phyloP scores from a whole-genome alignment of 805 yeast species.

The Yarrowia hollandica region DNA sequence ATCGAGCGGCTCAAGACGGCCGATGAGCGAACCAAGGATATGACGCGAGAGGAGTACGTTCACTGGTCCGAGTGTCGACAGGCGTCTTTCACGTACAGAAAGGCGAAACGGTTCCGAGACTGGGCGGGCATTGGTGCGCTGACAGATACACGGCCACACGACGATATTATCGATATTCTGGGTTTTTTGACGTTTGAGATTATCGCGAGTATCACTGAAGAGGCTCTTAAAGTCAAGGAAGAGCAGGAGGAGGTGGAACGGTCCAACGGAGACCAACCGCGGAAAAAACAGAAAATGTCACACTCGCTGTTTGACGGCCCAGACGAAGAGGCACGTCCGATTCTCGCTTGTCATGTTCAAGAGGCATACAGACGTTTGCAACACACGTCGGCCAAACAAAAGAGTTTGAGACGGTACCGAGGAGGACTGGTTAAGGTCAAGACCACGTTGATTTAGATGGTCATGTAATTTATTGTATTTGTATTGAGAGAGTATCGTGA shows the following conservation, averaged over 20 bases:
- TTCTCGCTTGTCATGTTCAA: slow-evolving; percentile 74
- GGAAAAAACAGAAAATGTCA: slow-evolving; percentile 20
- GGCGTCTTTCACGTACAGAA: slow-evolving; percentile 92
- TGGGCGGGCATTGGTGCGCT: slow-evolving; percentile 89
- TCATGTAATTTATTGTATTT: slow-evolving; percentile 20
- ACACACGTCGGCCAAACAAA: slow-evolving; percentile 53
- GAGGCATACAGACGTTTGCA: slow-evolving; percentile 89
- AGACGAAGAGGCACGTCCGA: slow-evolving; percentile 76
- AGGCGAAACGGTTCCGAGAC: slow-evolving; percentile 89
- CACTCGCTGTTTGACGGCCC: slow-evolving; percentile 73
- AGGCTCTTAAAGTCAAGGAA: slow-evolving; percentile 77
- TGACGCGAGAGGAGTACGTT: slow-evolving; percentile 97
- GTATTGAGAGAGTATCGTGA: too few species aligned
- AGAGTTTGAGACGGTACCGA: slow-evolving; percentile 66
- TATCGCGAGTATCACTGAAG: slow-evolving; percentile 91
- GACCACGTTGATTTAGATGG: slow-evolving; percentile 39
- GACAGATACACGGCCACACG: slow-evolving; percentile 89
- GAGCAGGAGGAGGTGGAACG: slow-evolving; percentile 59
- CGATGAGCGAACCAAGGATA: slow-evolving; percentile 86
- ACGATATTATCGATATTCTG: slow-evolving; percentile 92
- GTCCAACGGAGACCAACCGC: slow-evolving; percentile 49
- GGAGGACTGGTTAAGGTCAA: slow-evolving; percentile 62
- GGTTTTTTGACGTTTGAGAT: slow-evolving; percentile 96
- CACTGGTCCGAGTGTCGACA: slow-evolving; percentile 99
- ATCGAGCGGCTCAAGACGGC: slow-evolving; percentile 85